Evolutionary conservation across 768 basidiomycete genomes (phyloP).

Genomic region (Lactifluus rugatus): DNA sequence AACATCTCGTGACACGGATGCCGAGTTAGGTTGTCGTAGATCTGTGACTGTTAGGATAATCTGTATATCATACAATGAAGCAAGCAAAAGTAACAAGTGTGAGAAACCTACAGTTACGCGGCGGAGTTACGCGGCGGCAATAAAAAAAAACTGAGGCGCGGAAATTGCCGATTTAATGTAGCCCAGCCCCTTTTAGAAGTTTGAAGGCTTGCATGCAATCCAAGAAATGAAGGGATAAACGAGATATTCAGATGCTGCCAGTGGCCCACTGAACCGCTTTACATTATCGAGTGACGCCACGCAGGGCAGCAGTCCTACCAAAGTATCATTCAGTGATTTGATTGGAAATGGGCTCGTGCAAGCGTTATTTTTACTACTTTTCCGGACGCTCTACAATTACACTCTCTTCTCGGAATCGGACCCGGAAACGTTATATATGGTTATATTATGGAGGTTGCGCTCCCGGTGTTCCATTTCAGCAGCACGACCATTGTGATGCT

Average conservation of each 20-base stretch:
- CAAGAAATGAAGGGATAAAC: not conserved
- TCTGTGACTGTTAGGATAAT: not conserved
- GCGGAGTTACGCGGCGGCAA: no score
- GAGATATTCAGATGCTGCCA: not conserved
- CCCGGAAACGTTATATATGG: not conserved
- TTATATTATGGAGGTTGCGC: not conserved
- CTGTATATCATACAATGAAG: not conserved
- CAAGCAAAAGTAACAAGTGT: not conserved
- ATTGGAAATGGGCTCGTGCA: not conserved
- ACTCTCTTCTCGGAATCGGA: conserved; percentile 6
- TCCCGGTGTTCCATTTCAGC: conserved; percentile 1
- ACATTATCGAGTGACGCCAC: not conserved
- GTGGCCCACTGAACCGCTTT: not conserved
- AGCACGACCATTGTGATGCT: conserved; percentile 8
- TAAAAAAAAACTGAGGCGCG: no score
- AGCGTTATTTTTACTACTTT: not conserved
- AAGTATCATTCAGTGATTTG: not conserved
- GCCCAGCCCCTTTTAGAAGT: no score
- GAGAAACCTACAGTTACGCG: not conserved
- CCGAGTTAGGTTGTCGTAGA: not conserved
- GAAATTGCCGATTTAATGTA: no score
- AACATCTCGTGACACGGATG: not conserved
- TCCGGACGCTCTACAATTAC: not conserved
- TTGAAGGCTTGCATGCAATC: no score
- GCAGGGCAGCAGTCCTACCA: not conserved